Percentiles rank a stretch among this genome's conserved stretches.
These are phyloP conservation scores for Thelonectria olida DNA, from an alignment of 2,329 filamentous ascomycete genomes.

Conservation along the genomic window DNA sequence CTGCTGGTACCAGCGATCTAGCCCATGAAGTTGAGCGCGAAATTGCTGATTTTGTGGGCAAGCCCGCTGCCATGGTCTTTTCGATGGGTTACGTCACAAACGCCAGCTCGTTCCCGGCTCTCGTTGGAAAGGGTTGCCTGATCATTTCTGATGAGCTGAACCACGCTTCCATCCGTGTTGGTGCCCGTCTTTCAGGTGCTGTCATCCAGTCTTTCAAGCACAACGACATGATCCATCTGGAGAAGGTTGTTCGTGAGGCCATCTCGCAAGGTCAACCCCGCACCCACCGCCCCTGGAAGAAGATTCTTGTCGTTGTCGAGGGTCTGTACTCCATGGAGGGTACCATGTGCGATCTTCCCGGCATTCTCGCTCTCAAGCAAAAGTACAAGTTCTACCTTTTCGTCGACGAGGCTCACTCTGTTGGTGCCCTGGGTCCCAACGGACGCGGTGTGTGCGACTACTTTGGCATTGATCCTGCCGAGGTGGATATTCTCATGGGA, in stretches of 20 bases:
- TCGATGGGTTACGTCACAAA: conserved; percentile 99
- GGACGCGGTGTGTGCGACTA: conserved; percentile 97
- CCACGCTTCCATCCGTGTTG: conserved; percentile 96
- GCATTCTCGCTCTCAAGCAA: conserved; percentile 84
- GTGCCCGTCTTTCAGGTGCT: conserved; percentile 90
- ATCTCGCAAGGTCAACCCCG: conserved; percentile 97
- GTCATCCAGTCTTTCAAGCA: conserved; percentile 98
- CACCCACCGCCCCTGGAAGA: conserved; percentile 99
- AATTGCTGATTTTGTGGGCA: conserved; percentile 91
- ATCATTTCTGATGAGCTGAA: conserved; percentile 98
- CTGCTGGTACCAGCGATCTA: conserved; percentile 88
- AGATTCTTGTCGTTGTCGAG: conserved; percentile 96
- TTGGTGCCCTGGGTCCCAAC: conserved; percentile 88
- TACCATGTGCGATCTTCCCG: conserved; percentile 97
- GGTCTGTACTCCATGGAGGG: conserved; percentile 99
- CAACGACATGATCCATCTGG: conserved; percentile 91
- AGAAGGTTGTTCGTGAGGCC: conserved; percentile 85
- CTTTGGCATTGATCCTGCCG: conserved; percentile 86
- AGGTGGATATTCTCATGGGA: conserved; percentile 97
- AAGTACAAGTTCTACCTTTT: conserved; percentile 98
- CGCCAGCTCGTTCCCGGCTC: conserved; percentile 87
- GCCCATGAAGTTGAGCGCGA: conserved; percentile 89
- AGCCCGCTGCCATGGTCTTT: conserved; percentile 94
- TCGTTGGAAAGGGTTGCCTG: conserved; percentile 91
- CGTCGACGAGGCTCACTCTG: conserved; percentile 94